phyloP scores from a whole-genome alignment of 768 basidiomycete species.

The Boletus tomentosulus region DNA sequence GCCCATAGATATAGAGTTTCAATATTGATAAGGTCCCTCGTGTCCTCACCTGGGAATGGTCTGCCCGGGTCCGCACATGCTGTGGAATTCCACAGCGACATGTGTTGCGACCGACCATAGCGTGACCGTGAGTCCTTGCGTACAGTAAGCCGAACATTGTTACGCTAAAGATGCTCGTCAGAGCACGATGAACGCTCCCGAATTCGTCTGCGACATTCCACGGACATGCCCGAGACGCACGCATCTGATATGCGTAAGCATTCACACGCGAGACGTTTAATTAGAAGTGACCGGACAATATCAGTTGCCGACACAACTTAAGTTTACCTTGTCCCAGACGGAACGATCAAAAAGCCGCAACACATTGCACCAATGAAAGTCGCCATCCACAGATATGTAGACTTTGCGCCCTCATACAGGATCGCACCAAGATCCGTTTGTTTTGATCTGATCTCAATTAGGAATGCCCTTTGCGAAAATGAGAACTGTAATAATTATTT shows the following conservation, averaged over 20 bases:
- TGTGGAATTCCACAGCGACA: background rate
- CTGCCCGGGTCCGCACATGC: background rate
- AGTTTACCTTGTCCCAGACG: background rate
- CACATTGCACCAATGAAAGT: background rate
- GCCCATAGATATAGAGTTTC: background rate
- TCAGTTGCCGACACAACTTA: background rate
- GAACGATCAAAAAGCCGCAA: background rate
- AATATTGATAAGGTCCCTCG: background rate
- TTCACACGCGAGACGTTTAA: background rate
- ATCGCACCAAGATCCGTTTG: conserved; percentile 2
- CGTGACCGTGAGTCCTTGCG: background rate
- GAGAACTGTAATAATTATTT: background rate
- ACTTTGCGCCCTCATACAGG: background rate
- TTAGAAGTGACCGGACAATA: background rate
- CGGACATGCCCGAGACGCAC: background rate
- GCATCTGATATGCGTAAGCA: background rate
- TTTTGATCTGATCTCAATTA: conserved; percentile 9
- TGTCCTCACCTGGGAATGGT: background rate
- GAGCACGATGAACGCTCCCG: background rate
- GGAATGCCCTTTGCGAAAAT: background rate
- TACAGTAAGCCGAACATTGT: background rate
- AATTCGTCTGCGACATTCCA: background rate
- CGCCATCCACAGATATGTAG: too few relatives aligned
- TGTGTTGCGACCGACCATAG: background rate
- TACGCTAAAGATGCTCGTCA: too few relatives aligned